These are phyloP conservation scores for Pestalotiopsis sp. DNA, from an alignment of 2,329 filamentous ascomycete genomes.

Conservation along the genomic window DNA sequence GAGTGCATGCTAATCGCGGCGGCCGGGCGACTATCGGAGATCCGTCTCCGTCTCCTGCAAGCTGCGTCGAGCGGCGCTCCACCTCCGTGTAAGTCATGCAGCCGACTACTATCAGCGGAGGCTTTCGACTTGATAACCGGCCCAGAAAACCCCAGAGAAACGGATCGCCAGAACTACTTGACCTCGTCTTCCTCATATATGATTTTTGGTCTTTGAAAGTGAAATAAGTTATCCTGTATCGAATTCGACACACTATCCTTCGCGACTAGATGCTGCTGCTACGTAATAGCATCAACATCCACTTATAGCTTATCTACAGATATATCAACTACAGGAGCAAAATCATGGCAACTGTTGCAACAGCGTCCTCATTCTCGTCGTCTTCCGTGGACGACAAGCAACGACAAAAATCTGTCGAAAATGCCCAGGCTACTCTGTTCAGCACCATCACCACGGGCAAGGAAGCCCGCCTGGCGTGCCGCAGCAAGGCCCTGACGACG, in stretches of 20 bases:
- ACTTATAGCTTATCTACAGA: background rate
- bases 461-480: constrained; percentile 46
- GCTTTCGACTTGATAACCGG: background rate
- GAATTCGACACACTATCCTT: background rate
- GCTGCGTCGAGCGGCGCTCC: constrained; percentile 8
- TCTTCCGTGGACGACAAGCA: background rate
- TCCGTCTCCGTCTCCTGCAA: constrained; percentile 5
- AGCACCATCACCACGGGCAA: constrained; percentile 31
- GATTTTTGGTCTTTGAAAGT: background rate
- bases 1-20: background rate
- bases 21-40: constrained; percentile 2
- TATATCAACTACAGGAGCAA: background rate
- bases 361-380: background rate
- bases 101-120: background rate
- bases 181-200: background rate
- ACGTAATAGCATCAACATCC: background rate
- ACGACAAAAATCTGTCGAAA: background rate
- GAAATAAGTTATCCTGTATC: background rate
- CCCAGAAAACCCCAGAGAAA: background rate
- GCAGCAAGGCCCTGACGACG: constrained; percentile 38
- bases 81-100: background rate
- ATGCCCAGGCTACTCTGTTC: background rate
- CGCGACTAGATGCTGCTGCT: no score
- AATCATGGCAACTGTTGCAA: background rate
- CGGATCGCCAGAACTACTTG: background rate